A percentile compares a stretch with the other conserved stretches of the same genome.
Evolutionary conservation across 352 stramenopile genomes (phyloP).

Genomic region (Blastocystis sp.): DNA sequence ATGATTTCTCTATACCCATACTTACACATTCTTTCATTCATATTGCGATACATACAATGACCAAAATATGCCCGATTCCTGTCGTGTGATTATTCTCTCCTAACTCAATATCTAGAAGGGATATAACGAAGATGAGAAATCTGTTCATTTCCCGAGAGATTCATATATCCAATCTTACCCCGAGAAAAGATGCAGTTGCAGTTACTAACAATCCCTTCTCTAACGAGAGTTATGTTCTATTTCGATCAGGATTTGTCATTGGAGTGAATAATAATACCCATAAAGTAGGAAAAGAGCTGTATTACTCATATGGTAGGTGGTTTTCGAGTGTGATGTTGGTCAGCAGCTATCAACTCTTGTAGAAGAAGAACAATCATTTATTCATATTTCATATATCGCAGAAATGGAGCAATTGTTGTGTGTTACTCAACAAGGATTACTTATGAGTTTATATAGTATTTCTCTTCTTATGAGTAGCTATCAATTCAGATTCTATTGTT

Average conservation of each 20-base stretch:
- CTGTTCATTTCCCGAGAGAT: conserved; percentile 27
- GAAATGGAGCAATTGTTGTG: conserved; percentile 50
- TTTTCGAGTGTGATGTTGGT: conserved; percentile 50
- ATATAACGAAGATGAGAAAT: conserved; percentile 53
- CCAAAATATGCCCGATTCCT: no score
- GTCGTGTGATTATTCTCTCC: neutral
- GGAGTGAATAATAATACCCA: neutral
- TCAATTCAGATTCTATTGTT: neutral
- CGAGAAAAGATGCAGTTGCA: neutral
- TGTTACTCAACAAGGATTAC: conserved; percentile 14
- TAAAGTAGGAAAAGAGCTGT: neutral
- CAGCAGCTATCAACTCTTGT: neutral
- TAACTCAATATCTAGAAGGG: neutral
- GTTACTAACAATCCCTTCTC: conserved; percentile 44
- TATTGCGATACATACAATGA: no score
- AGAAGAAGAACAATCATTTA: conserved; percentile 18
- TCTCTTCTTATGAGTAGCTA: neutral
- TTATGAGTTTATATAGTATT: neutral
- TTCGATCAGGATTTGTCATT: neutral
- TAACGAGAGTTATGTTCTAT: conserved; percentile 31
- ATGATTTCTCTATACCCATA: no score
- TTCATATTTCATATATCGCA: conserved; percentile 37
- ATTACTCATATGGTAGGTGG: neutral
- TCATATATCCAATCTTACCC: neutral
- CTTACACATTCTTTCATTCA: no score